Evolutionary conservation across 768 basidiomycete species (phyloP), one percentile per base, ranked within the genome.

Genomic region (Termitomyces sp.): DNA sequence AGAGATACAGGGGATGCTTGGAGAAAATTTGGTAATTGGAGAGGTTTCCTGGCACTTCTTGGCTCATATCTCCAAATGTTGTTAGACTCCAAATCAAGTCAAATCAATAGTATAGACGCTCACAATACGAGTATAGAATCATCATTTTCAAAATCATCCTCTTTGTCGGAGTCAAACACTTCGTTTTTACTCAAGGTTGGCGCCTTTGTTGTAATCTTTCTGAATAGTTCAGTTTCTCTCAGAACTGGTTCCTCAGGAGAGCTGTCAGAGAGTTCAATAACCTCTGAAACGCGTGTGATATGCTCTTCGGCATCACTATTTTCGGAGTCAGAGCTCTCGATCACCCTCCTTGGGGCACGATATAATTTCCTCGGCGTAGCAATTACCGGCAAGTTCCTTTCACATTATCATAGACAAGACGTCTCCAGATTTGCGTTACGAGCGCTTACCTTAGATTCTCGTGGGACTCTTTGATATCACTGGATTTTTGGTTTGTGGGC

Each of bases 31-130:
- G 62, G 48, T 45, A 61, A 6, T 33, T 63, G 74, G 32, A 81
- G 59, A 4, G 82, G 84, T 63, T 73, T 83, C 30, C 73, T 74
- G 14, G 79, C 74, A 50, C 72, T 72, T 53, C 68, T 78, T 8
- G 82, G 80, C 57, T 85, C 84, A 60, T 86, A 70, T 33, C 76
- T 75, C 40, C 20, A n/a, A 35, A 32, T 26, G 6, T 22, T 16
- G 26, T 59, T 33, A 56, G 40, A 47, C 10, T 47, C 9, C 24
- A 14, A 42, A 10, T 28, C 40, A 36, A 36, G 47, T 16, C 8
- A 42, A 6, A 24, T 20, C 16, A 42, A 9, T 20, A 20, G 8
- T 42, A 16, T 53, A 7, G 65, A 14, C 4, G 18, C 79, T 63
- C 57, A 76, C 78, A 74, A 57, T n/a, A 65, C 66, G 24, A 77